Evolutionary conservation across 768 basidiomycete species (phyloP).

Genomic region (Rhizopogon salebrosus): DNA sequence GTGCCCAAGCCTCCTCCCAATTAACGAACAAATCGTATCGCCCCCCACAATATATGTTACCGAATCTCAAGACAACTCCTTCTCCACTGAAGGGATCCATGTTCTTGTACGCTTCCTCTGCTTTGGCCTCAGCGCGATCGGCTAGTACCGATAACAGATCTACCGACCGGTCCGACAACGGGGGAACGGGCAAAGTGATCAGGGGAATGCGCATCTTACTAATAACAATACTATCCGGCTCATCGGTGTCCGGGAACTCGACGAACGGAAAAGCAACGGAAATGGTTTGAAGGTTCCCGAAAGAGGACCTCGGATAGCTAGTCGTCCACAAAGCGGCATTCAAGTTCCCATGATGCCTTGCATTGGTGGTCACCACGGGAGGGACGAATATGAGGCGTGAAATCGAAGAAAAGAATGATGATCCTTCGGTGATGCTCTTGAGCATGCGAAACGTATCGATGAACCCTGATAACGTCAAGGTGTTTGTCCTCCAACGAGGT

Average conservation of each 20-base stretch:
- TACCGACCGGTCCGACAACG: background rate
- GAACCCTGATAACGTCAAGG: constrained; percentile 28
- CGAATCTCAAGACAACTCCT: no score
- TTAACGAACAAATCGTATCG: no score
- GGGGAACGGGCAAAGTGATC: background rate
- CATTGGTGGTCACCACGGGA: no score
- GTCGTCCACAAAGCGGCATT: background rate
- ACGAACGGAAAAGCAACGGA: background rate
- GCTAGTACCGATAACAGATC: no score
- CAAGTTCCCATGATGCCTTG: no score
- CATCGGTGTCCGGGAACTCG: no score
- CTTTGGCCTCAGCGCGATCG: no score
- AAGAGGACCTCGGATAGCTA: constrained; percentile 25
- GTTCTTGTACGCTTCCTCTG: no score
- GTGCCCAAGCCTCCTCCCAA: no score
- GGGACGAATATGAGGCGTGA: constrained; percentile 30
- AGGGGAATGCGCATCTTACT: background rate
- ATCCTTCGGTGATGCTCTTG: constrained; percentile 23
- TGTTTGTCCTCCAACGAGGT: constrained; percentile 8
- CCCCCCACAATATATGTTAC: no score
- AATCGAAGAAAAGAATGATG: constrained; percentile 28
- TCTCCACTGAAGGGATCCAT: no score
- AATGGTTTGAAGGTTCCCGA: constrained; percentile 20
- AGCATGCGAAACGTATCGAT: constrained; percentile 29
- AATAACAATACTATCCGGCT: no score